Base-by-base conservation (phyloP, 352 stramenopile species). In the Elongisporangium senticosum region DNA sequence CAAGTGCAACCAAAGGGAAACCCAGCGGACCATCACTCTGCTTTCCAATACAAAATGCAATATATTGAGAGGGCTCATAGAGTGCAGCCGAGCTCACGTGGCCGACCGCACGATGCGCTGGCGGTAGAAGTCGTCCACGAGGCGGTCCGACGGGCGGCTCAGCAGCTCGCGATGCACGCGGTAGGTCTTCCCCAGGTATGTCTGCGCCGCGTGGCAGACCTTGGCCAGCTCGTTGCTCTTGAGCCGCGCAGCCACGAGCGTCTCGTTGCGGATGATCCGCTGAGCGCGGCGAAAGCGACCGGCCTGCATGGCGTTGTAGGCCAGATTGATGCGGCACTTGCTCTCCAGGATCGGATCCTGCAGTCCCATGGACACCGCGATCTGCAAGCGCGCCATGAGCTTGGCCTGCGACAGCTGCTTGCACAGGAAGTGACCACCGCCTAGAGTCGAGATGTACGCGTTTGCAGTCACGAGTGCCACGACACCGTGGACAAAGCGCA, bases 401-500 rank as follows among this genome's bases (percentile, higher is more conserved):
- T 83, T 87, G 48, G 84, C 84, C 51, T 86, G 76, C 53, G 77
- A 69, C 51, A 93, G 61, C 56, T 93, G 84, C 24, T 75, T 71
- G 51, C 84, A 93, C 50, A 93, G 53, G 52, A 93, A 93, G 61
- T 91, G 83, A 20, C 84, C 84, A 11, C 84, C 84, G 26, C 84
- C 84, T 2, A 93, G 69, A 55, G 84, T 93, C 57, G 84, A 93
- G 51, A 93, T 82, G 68, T 90, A 93, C 50, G 83, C 83, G 63
- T 93, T 93, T 1, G 82, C 81, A 0, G 83, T 93, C 50, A 93
- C 81, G 2, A 93, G 65, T 20, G 83, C 79, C 23, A 91, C 76
- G 8, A 90, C 74, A 7, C 70, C 79, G 49, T 91, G 71, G 7
- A 89, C 81, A 37, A 93, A 77, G 15, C 62, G 71, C 39, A 90